Evolutionary conservation across 495 filamentous ascomycete genomes (phyloP).

Genomic region (Immersiella caudata): DNA sequence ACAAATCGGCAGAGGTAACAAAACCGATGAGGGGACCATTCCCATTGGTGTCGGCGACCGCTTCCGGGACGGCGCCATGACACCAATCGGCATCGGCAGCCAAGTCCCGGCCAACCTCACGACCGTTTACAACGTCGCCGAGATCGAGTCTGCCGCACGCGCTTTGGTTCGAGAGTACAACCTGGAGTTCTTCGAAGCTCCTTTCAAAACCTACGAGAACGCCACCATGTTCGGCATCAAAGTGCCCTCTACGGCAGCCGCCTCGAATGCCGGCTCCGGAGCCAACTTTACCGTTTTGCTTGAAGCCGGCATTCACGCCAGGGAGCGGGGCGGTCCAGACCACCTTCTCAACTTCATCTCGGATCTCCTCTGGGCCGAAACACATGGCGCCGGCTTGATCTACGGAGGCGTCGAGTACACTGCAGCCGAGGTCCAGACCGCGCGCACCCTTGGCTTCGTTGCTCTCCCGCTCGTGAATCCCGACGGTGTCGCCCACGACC

Average conservation of each 20-base stretch:
- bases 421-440: constrained; percentile 41
- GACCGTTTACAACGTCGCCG: constrained; percentile 19
- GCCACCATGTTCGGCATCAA: constrained; percentile 22
- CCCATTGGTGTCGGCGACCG: constrained; percentile 24
- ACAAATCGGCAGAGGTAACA: background rate
- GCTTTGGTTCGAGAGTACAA: constrained; percentile 19
- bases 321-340: constrained; percentile 29
- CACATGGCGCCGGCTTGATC: constrained; percentile 23
- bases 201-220: constrained; percentile 24
- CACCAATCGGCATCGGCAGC: constrained; percentile 22
- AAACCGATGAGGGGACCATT: background rate
- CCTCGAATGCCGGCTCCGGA: background rate
- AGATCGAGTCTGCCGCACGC: constrained; percentile 21
- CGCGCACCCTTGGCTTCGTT: constrained; percentile 43
- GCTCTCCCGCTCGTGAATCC: constrained; percentile 44
- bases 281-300: constrained; percentile 2
- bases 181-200: constrained; percentile 17
- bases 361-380: constrained; percentile 19
- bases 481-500: constrained; percentile 46
- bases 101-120: constrained; percentile 19
- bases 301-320: constrained; percentile 24
- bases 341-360: constrained; percentile 24
- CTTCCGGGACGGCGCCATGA: constrained; percentile 22
- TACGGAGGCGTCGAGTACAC: constrained; percentile 47
- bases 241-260: background rate